Evolutionary conservation across 495 filamentous ascomycete genomes (phyloP).

Genomic region (Astrocystis sublimbata): DNA sequence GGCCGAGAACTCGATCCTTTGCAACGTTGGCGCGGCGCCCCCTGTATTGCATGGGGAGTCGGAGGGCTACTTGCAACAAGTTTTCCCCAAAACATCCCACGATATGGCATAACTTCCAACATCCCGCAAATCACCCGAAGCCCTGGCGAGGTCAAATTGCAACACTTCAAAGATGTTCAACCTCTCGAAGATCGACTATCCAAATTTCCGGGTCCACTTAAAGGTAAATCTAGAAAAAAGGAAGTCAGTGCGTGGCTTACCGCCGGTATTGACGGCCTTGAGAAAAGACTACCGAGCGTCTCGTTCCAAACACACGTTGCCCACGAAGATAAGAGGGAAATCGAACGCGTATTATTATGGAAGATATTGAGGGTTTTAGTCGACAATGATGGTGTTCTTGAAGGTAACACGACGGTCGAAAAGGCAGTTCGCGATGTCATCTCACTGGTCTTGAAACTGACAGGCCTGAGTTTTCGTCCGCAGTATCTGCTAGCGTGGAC

Average conservation of each 20-base stretch:
- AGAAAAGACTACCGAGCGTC: slow-evolving; percentile 56
- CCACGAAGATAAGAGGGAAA: slow-evolving; percentile 63
- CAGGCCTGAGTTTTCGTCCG: slow-evolving; percentile 26
- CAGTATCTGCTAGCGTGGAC: slow-evolving; percentile 26
- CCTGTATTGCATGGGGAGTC: slow-evolving; percentile 84
- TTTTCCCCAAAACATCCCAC: slow-evolving; percentile 85
- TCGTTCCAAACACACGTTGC: slow-evolving; percentile 46
- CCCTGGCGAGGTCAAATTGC: slow-evolving; percentile 80
- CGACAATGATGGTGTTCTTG: slow-evolving; percentile 81
- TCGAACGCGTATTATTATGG: slow-evolving; percentile 86
- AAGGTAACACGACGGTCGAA: slow-evolving; percentile 71
- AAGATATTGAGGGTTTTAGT: slow-evolving; percentile 78
- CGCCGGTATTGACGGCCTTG: slow-evolving; percentile 68
- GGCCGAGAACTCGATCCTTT: slow-evolving; percentile 78
- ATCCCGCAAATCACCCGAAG: slow-evolving; percentile 78
- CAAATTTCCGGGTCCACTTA: slow-evolving; percentile 88
- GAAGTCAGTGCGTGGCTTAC: slow-evolving; percentile 82
- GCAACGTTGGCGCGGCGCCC: slow-evolving; percentile 85
- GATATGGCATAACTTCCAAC: slow-evolving; percentile 73
- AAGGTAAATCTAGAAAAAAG: slow-evolving; percentile 91
- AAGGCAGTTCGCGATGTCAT: slow-evolving; percentile 71
- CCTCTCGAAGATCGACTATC: slow-evolving; percentile 68
- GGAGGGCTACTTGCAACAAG: slow-evolving; percentile 79
- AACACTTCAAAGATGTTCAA: slow-evolving; percentile 66
- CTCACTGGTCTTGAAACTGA: slow-evolving; percentile 54